Evolutionary conservation across 345 rosid genomes (phyloP).

Genomic region (Camelina neglecta): DNA sequence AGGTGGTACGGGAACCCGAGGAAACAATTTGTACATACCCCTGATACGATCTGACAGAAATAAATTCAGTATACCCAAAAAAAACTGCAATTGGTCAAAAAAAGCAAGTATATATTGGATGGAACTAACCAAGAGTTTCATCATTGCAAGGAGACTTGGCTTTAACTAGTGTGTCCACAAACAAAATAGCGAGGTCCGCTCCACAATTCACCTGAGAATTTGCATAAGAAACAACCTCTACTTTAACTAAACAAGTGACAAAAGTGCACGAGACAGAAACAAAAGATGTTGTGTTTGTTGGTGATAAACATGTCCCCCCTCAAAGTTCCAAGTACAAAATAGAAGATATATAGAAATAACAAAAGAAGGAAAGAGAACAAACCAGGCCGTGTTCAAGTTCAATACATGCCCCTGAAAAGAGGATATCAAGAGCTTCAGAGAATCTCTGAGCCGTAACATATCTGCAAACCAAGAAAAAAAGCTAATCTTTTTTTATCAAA

Average conservation of each 20-base stretch:
- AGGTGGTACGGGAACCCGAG: constrained; percentile 75
- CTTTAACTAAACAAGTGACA: not conserved
- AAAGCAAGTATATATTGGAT: not conserved
- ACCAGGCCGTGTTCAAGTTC: constrained; percentile 83
- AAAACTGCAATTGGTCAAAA: not conserved
- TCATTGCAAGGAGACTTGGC: constrained; percentile 71
- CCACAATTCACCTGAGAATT: constrained; percentile 82
- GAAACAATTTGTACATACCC: constrained; percentile 78
- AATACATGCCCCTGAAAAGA: constrained; percentile 84
- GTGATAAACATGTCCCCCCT: not conserved
- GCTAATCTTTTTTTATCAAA: constrained; percentile 21
- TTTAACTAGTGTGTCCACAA: constrained; percentile 77
- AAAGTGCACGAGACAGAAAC: not conserved
- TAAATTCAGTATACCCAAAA: constrained; percentile 38
- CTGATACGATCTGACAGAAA: constrained; percentile 71
- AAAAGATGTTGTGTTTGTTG: not conserved
- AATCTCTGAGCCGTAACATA: constrained; percentile 73
- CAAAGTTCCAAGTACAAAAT: constrained; percentile 15
- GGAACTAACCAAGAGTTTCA: constrained; percentile 72
- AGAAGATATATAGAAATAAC: not conserved
- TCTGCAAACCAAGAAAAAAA: constrained; percentile 45
- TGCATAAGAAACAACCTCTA: not conserved
- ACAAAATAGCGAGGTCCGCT: constrained; percentile 78
- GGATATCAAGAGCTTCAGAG: constrained; percentile 82
- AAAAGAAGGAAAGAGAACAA: constrained; percentile 39